Evolutionary conservation across 2,329 filamentous ascomycete genomes (phyloP), one percentile per base, ranked within the genome.

Genomic region (Ophiobolus disseminans): DNA sequence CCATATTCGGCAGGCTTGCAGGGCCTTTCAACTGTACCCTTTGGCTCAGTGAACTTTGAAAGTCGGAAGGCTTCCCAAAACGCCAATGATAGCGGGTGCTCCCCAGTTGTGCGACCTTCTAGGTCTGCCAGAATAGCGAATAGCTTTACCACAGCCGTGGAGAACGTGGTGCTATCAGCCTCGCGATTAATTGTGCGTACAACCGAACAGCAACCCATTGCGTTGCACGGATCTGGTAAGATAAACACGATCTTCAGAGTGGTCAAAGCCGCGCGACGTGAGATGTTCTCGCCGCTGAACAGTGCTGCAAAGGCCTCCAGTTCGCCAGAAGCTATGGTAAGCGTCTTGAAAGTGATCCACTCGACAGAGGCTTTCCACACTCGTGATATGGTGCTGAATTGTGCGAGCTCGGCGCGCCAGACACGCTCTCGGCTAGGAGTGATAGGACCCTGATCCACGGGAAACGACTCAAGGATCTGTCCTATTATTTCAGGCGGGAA

Each of bases 331-430:
- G 21, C 25, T 19, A 53, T 31, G 1, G 16, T 25, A 21, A 46
- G 37, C 5, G 10, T 19, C n/a, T 23, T 17, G 22, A 53, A 53
- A 11, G 45, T 53, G 10, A 39, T 17, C 23, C 38, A 32, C 41
- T 53, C 41, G 34, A 49, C 22, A 5, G 41, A 42, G 10, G 32
- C 38, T 37, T 53, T 39, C 50, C 41, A 53, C 30, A 16, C 28
- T 36, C 34, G 41, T 3, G 41, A 47, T 31, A 53, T 47, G 4
- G 38, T 6, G 25, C 25, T 40, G 34, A 43, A 47, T 25, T 35
- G 26, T 17, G 45, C 41, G 11, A 49, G 17, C 10, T 40, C n/a
- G 4, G 9, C 30, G n/a, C 16, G 3, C 3, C 4, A 14, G n/a
- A n/a, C n/a, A n/a, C n/a, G n/a, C n/a, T n/a, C n/a, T n/a, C n/a